These are phyloP conservation scores for Plicaturopsis crispa DNA, from an alignment of 768 basidiomycete species.

Conservation along the genomic window DNA sequence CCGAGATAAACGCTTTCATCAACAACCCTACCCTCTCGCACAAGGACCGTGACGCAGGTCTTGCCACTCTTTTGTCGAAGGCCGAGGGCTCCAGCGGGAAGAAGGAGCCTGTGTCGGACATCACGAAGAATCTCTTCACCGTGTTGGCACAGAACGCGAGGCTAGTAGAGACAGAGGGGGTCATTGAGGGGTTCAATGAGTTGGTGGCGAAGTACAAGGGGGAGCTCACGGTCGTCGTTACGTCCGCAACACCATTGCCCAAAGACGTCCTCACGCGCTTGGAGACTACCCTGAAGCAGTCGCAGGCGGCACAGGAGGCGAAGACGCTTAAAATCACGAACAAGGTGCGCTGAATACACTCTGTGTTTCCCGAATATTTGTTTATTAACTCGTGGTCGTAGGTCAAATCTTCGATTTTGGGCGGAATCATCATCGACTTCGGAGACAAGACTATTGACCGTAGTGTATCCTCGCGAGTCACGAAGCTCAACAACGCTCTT, in stretches of 20 bases:
- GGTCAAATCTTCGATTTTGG: slow-evolving; percentile 90
- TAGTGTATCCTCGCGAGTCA: slow-evolving; percentile 89
- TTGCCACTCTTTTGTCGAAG: slow-evolving; percentile 59
- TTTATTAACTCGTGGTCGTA: slow-evolving; percentile 19
- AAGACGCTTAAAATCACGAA: slow-evolving; percentile 87
- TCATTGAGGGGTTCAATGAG: slow-evolving; percentile 88
- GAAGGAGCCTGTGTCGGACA: slow-evolving; percentile 74
- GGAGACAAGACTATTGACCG: slow-evolving; percentile 98
- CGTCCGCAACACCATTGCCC: slow-evolving; percentile 76
- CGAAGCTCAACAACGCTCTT: slow-evolving; percentile 86
- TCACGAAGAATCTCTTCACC: slow-evolving; percentile 86
- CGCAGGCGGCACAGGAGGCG: slow-evolving; percentile 76
- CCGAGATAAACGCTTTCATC: slow-evolving; percentile 67
- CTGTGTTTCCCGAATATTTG: slow-evolving; percentile 1
- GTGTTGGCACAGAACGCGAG: slow-evolving; percentile 93
- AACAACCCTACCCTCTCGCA: slow-evolving; percentile 86
- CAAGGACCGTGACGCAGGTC: slow-evolving; percentile 64
- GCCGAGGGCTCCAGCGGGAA: slow-evolving; percentile 53
- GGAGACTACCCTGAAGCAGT: slow-evolving; percentile 81
- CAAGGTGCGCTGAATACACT: slow-evolving; percentile 50
- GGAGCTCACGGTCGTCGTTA: slow-evolving; percentile 88
- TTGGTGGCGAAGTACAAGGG: slow-evolving; percentile 86
- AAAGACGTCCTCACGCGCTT: slow-evolving; percentile 70
- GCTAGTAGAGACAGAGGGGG: slow-evolving; percentile 73
- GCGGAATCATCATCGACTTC: slow-evolving; percentile 92